Percentiles rank a stretch among this genome's conserved stretches.
These are phyloP conservation scores for Globisporangium yorkense DNA, from an alignment of 352 stramenopile genomes.

Conservation along the genomic window DNA sequence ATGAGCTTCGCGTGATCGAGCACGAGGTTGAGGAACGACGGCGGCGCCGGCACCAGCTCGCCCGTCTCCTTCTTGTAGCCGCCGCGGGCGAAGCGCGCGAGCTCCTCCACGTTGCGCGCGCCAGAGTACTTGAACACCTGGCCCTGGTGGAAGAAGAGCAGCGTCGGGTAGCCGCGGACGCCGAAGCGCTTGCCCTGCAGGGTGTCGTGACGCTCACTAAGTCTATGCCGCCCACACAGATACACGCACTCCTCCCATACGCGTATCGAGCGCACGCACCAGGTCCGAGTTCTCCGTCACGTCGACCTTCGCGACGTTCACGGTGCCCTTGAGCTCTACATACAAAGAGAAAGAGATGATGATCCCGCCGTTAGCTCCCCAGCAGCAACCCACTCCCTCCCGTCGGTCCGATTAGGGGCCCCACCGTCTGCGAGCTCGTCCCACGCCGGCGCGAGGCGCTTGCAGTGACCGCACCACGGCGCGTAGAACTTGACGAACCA, in stretches of 20 bases:
- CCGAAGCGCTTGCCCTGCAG: conserved; percentile 70
- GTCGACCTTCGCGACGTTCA: conserved; percentile 91
- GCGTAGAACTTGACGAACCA: conserved; percentile 88
- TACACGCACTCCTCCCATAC: no score
- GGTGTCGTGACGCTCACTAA: neutral
- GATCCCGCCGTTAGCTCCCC: neutral
- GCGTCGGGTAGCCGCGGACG: conserved; percentile 72
- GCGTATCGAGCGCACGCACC: conserved; percentile 7
- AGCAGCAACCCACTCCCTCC: no score
- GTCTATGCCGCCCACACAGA: no score
- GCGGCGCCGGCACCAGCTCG: conserved; percentile 24
- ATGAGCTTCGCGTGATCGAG: conserved; percentile 41
- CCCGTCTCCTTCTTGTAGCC: conserved; percentile 51
- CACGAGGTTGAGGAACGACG: conserved; percentile 30
- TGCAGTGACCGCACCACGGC: conserved; percentile 69
- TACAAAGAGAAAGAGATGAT: conserved; percentile 9
- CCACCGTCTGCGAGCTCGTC: conserved; percentile 68
- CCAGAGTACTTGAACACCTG: conserved; percentile 73
- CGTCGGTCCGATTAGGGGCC: no score
- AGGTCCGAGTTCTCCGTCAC: conserved; percentile 68
- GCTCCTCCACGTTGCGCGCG: conserved; percentile 44
- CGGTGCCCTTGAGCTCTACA: conserved; percentile 67
- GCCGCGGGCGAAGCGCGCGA: conserved; percentile 51
- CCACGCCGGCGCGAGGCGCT: conserved; percentile 56
- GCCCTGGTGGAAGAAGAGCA: conserved; percentile 74